Evolutionary conservation across 345 rosid species (phyloP).

Genomic region (Lagerstroemia speciosa): DNA sequence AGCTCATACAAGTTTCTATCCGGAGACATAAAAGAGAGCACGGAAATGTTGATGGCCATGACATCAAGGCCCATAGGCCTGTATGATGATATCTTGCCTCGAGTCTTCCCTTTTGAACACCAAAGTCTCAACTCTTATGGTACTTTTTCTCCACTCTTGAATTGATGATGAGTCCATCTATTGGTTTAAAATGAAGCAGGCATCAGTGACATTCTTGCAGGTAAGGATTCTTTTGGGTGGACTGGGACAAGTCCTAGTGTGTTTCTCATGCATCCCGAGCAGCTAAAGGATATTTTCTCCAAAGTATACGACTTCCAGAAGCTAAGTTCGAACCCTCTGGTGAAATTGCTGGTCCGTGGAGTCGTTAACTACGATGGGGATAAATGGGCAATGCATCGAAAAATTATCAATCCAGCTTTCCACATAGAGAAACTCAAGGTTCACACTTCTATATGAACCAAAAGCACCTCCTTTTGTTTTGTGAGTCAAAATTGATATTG

Average conservation of each 20-base stretch:
- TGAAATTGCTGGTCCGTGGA: slow-evolving; percentile 3
- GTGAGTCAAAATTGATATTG: background rate
- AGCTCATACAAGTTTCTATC: slow-evolving; percentile 8
- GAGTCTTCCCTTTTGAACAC: slow-evolving; percentile 6
- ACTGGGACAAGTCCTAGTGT: slow-evolving; percentile 10
- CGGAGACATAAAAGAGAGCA: slow-evolving; percentile 13
- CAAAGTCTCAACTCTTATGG: slow-evolving; percentile 3
- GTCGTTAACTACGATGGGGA: slow-evolving; percentile 4
- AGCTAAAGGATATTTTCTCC: slow-evolving; percentile 12
- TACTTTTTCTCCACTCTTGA: background rate
- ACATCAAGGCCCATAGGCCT: slow-evolving; percentile 8
- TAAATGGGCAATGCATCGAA: slow-evolving; percentile 13
- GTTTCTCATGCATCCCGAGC: slow-evolving; percentile 9
- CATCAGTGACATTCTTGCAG: background rate
- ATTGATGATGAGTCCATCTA: background rate
- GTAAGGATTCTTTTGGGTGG: slow-evolving; percentile 16
- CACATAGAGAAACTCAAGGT: slow-evolving; percentile 17
- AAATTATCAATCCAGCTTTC: slow-evolving; percentile 16
- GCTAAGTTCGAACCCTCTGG: slow-evolving; percentile 2
- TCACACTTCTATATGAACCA: background rate
- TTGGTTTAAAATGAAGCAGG: background rate
- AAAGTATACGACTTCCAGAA: slow-evolving; percentile 9
- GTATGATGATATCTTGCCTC: slow-evolving; percentile 9
- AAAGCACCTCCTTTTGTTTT: slow-evolving; percentile 4
- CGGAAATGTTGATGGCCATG: background rate